Evolutionary conservation across 345 rosid species (phyloP).

Genomic region (Physaria fendleri): DNA sequence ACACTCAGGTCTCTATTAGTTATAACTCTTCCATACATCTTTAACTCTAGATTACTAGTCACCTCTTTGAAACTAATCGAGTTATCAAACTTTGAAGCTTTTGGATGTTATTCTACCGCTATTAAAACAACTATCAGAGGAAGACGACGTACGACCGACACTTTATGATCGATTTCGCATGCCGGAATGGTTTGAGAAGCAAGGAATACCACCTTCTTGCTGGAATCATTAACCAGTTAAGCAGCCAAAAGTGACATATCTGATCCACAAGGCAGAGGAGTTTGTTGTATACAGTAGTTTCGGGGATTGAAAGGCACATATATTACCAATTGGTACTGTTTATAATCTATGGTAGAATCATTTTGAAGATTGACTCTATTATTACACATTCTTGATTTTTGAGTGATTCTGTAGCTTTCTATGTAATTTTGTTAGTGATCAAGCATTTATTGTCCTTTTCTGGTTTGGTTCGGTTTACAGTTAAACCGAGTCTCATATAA

Average conservation of each 20-base stretch:
- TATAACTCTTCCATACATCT: neutral
- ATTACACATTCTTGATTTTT: constrained; percentile 22
- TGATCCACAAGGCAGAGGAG: neutral
- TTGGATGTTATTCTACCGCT: constrained; percentile 88
- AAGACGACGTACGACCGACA: constrained; percentile 68
- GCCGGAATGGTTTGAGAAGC: constrained; percentile 96
- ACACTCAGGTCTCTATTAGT: constrained; percentile 51
- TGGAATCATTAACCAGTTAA: constrained; percentile 26
- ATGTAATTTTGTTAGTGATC: constrained; percentile 28
- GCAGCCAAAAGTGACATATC: no score
- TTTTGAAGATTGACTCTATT: neutral
- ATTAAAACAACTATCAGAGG: constrained; percentile 72
- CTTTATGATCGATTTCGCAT: constrained; percentile 77
- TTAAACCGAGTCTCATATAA: no score
- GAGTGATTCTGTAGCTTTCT: constrained; percentile 15
- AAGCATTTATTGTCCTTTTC: neutral
- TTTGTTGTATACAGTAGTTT: constrained; percentile 17
- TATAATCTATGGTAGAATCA: constrained; percentile 26
- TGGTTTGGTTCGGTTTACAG: constrained; percentile 12
- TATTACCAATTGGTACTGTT: constrained; percentile 28
- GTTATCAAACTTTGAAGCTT: constrained; percentile 47
- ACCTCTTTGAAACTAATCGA: constrained; percentile 1
- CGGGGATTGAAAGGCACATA: constrained; percentile 14
- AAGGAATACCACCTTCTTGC: constrained; percentile 74
- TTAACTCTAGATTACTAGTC: neutral